Evolutionary conservation across 306 rosid genomes (phyloP).

Genomic region (Alnus glutinosa): DNA sequence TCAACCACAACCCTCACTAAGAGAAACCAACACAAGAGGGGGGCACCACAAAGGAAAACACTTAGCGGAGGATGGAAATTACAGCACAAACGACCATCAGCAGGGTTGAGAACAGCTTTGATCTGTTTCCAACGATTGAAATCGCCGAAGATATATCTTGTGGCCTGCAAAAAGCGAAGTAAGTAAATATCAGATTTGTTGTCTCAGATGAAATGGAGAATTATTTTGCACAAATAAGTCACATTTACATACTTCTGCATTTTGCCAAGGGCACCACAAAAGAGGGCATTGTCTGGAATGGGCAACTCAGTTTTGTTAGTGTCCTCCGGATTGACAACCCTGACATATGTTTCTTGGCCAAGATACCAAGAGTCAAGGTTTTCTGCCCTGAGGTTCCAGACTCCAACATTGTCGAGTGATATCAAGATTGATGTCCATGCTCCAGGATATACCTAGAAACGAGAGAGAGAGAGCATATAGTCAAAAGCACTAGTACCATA

Average conservation of each 20-base stretch:
- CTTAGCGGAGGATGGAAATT: slow-evolving; percentile 40
- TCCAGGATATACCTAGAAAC: slow-evolving; percentile 82
- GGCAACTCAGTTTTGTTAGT: slow-evolving; percentile 91
- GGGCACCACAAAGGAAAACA: slow-evolving; percentile 7
- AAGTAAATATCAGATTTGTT: slow-evolving; percentile 11
- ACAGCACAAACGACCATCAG: slow-evolving; percentile 40
- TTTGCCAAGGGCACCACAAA: slow-evolving; percentile 73
- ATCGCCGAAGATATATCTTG: slow-evolving; percentile 48
- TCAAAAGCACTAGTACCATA: neutral
- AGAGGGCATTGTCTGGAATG: slow-evolving; percentile 78
- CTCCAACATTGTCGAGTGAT: slow-evolving; percentile 89
- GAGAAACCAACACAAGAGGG: slow-evolving; percentile 29
- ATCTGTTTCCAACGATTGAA: slow-evolving; percentile 31
- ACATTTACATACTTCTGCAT: slow-evolving; percentile 63
- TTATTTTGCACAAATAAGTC: slow-evolving; percentile 9
- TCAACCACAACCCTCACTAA: slow-evolving; percentile 52
- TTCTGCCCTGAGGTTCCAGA: slow-evolving; percentile 91
- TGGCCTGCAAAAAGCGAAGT: slow-evolving; percentile 56
- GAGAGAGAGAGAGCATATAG: neutral
- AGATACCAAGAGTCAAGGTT: slow-evolving; percentile 96
- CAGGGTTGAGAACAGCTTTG: slow-evolving; percentile 46
- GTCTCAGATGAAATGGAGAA: neutral
- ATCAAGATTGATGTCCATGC: slow-evolving; percentile 93
- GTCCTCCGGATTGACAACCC: slow-evolving; percentile 82
- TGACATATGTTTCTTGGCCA: slow-evolving; percentile 93